Conservation (phyloP, 2,329 filamentous ascomycete species). For the Beauveria scarabaeidicola region DNA sequence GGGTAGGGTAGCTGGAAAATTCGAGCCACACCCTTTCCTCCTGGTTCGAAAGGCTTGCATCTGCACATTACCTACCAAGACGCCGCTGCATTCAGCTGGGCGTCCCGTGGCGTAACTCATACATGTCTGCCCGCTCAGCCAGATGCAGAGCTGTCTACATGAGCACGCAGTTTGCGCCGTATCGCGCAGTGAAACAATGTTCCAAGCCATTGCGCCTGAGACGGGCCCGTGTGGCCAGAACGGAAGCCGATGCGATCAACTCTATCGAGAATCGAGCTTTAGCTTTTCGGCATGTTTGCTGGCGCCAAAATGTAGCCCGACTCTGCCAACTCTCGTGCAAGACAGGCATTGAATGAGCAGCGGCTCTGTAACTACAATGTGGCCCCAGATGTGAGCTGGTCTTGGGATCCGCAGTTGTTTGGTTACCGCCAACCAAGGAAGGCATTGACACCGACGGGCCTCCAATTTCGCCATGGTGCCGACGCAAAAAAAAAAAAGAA, state of each 20-base stretch:
- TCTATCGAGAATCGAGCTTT: neutral
- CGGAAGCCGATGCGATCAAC: neutral
- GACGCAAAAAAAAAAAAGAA: neutral
- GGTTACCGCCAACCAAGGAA: neutral
- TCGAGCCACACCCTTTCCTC: neutral
- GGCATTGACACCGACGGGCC: neutral
- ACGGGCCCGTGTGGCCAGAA: neutral
- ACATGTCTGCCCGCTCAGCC: neutral
- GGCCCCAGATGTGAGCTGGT: too few relatives aligned
- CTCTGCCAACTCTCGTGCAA: neutral
- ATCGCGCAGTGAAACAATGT: neutral
- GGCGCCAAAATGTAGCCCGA: neutral
- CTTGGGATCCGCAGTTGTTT: neutral
- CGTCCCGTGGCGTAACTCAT: neutral
- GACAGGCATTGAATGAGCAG: neutral
- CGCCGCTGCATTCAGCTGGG: neutral
- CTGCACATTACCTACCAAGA: neutral
- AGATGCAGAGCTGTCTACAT: neutral
- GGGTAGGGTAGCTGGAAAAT: neutral
- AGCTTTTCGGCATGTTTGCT: neutral
- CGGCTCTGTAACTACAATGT: neutral
- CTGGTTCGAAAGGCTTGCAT: neutral
- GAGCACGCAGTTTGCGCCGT: constrained; percentile 1
- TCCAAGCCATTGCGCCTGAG: neutral
- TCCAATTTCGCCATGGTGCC: neutral